A percentile compares a stretch with the other conserved stretches of the same genome.
These are phyloP conservation scores for Echinosophora koreensis DNA, from an alignment of 306 rosid species.

Conservation along the genomic window DNA sequence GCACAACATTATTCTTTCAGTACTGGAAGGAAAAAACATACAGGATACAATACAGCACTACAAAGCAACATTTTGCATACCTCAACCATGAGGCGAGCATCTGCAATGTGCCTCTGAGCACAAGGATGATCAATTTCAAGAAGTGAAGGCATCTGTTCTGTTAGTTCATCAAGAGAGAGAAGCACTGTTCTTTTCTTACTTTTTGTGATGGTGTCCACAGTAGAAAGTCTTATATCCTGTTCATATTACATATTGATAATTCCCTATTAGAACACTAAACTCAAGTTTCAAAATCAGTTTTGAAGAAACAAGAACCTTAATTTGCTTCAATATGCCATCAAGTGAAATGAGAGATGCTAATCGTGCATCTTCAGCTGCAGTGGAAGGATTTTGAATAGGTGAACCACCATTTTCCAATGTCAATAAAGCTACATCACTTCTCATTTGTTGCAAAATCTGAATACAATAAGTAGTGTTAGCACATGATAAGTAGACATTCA, in stretches of 20 bases:
- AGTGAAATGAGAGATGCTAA: slow-evolving; percentile 89
- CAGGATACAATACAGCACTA: background rate
- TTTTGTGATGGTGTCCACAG: slow-evolving; percentile 60
- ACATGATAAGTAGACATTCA: slow-evolving; percentile 8
- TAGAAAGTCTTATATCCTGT: slow-evolving; percentile 75
- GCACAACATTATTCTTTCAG: slow-evolving; percentile 3
- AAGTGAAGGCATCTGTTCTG: slow-evolving; percentile 82
- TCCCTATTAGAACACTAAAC: slow-evolving; percentile 13
- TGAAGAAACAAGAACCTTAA: slow-evolving; percentile 61
- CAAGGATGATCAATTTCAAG: slow-evolving; percentile 87
- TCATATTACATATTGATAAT: slow-evolving; percentile 21
- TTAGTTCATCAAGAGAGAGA: slow-evolving; percentile 70
- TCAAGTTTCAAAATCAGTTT: background rate
- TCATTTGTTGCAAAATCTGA: slow-evolving; percentile 87
- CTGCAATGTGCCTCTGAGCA: slow-evolving; percentile 73
- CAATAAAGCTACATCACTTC: slow-evolving; percentile 69
- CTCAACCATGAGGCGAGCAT: slow-evolving; percentile 69
- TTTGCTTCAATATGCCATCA: slow-evolving; percentile 80
- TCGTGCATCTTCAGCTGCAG: slow-evolving; percentile 85
- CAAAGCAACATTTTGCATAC: slow-evolving; percentile 44
- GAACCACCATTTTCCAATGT: slow-evolving; percentile 73
- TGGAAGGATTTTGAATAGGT: slow-evolving; percentile 72
- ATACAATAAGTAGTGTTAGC: slow-evolving; percentile 27
- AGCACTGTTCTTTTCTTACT: slow-evolving; percentile 75
- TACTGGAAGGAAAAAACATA: background rate